A percentile compares a stretch with the other conserved stretches of the same genome.
Evolutionary conservation across 2,329 filamentous ascomycete species (phyloP).

Genomic region (Trichoderma pleuroti): DNA sequence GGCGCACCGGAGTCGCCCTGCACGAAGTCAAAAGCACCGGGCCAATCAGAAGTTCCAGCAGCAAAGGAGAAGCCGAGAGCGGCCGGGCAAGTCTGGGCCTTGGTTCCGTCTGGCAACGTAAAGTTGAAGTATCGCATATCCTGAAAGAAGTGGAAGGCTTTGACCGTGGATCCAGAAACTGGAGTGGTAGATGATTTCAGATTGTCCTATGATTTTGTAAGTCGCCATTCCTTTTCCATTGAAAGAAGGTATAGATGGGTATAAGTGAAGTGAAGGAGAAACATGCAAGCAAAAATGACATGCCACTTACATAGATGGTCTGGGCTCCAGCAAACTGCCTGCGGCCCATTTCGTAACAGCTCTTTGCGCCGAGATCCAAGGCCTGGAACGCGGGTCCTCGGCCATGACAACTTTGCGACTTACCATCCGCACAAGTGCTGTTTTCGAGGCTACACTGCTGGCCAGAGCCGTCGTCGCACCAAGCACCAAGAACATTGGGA

Average conservation of each 20-base stretch:
- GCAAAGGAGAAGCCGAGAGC: slow-evolving; percentile 91
- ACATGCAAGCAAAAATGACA: not conserved
- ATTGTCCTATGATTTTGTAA: slow-evolving; percentile 44
- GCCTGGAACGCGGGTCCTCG: slow-evolving; percentile 66
- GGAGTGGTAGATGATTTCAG: slow-evolving; percentile 46
- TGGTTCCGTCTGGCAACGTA: slow-evolving; percentile 65
- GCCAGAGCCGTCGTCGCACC: slow-evolving; percentile 80
- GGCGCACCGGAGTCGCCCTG: slow-evolving; percentile 76
- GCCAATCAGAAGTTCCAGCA: slow-evolving; percentile 86
- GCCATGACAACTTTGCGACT: slow-evolving; percentile 67
- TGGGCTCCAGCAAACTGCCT: slow-evolving; percentile 65
- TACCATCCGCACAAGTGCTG: slow-evolving; percentile 74
- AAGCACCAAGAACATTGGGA: slow-evolving; percentile 83
- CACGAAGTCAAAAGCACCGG: slow-evolving; percentile 88
- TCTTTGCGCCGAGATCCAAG: slow-evolving; percentile 68
- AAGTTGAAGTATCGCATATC: slow-evolving; percentile 78
- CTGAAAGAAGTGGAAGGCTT: slow-evolving; percentile 80
- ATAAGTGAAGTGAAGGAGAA: not conserved
- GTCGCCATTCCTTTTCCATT: not conserved
- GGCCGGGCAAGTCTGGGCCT: slow-evolving; percentile 74
- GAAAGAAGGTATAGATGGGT: not conserved
- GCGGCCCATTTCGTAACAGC: slow-evolving; percentile 71
- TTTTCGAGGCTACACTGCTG: slow-evolving; percentile 71
- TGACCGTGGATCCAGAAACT: slow-evolving; percentile 63
- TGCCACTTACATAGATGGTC: slow-evolving; percentile 36